Evolutionary conservation across 192 early-diverging fungal species (phyloP), one percentile per base, ranked within the genome.

Genomic region (Bifiguratus adelaidae): DNA sequence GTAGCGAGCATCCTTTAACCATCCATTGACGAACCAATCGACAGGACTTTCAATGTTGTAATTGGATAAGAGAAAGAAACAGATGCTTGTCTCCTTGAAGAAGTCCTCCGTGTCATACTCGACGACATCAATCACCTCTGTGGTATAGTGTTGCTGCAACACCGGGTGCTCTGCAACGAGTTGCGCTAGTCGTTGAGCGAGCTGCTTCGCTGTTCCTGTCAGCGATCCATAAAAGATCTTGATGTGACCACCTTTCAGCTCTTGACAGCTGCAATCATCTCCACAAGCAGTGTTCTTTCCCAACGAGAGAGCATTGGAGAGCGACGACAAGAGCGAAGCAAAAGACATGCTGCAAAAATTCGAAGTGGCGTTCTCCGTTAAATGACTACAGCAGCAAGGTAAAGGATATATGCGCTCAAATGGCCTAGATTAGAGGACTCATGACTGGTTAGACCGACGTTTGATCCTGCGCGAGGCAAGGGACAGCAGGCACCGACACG

Each of bases 371-470:
- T n/a, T n/a, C n/a, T n/a, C n/a, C n/a, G n/a, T n/a, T n/a, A n/a
- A n/a, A n/a, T n/a, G n/a, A n/a, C n/a, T n/a, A n/a, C n/a, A n/a
- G n/a, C n/a, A n/a, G n/a, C n/a, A n/a, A n/a, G n/a, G n/a, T n/a
- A n/a, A n/a, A n/a, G n/a, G n/a, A n/a, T n/a, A n/a, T n/a, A n/a
- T n/a, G n/a, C n/a, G n/a, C n/a, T n/a, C n/a, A n/a, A n/a, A n/a
- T n/a, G n/a, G n/a, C n/a, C n/a, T n/a, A n/a, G n/a, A n/a, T n/a
- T n/a, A n/a, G n/a, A n/a, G n/a, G n/a, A n/a, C n/a, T n/a, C n/a
- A n/a, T n/a, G n/a, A n/a, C n/a, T n/a, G n/a, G n/a, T n/a, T n/a
- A 68, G 83, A 24, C 83, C 86, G 7, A 86, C 86, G 25, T 85
- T 83, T 62, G 80, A 86, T 62, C 78, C 82, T 15, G 83, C 83